Evolutionary conservation across 306 rosid species (phyloP).

Genomic region (Vicia villosa): DNA sequence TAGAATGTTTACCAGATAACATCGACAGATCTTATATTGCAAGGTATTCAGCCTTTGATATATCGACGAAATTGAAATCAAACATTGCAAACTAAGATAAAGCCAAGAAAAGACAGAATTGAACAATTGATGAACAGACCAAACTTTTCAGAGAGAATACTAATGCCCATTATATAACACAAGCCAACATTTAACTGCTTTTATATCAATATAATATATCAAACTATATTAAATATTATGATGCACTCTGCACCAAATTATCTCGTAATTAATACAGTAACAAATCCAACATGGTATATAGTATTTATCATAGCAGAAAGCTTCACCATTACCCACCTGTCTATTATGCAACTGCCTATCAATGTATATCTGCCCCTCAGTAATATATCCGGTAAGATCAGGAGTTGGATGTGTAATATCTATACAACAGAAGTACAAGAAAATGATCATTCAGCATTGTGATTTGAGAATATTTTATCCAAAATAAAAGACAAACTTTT

Average conservation of each 20-base stretch:
- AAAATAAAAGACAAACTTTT: constrained; percentile 27
- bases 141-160: constrained; percentile 9
- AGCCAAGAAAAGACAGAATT: constrained; percentile 7
- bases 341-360: constrained; percentile 96
- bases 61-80: constrained; percentile 19
- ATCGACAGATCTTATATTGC: neutral
- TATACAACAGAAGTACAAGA: constrained; percentile 48
- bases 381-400: constrained; percentile 98
- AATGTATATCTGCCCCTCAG: constrained; percentile 97
- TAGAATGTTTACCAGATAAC: constrained; percentile 29
- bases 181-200: constrained; percentile 21
- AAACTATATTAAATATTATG: neutral
- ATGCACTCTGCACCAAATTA: constrained; percentile 22
- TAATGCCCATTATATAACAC: constrained; percentile 8
- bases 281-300: constrained; percentile 1
- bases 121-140: neutral
- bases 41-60: constrained; percentile 14
- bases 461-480: constrained; percentile 25
- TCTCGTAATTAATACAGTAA: neutral
- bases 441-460: constrained; percentile 31
- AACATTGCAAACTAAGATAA: constrained; percentile 17
- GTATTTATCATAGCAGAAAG: constrained; percentile 31
- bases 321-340: constrained; percentile 62
- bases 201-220: neutral
- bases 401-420: constrained; percentile 99